A percentile compares a stretch with the other conserved stretches of the same genome.
phyloP scores from a whole-genome alignment of 176 grass and related monocot species.

The Tuctoria greenei region DNA sequence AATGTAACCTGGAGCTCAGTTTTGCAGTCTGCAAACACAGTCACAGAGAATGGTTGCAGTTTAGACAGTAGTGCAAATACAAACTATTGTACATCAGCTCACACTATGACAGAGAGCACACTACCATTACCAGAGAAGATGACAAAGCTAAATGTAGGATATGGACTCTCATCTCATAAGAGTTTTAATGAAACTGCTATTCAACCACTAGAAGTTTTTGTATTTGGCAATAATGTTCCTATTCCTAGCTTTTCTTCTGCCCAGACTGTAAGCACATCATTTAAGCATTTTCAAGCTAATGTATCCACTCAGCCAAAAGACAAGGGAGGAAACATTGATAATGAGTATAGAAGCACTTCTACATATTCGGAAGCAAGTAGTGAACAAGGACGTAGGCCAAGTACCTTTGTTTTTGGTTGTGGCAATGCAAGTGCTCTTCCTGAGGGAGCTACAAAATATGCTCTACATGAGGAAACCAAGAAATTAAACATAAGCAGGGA shows the following conservation, averaged over 20 bases:
- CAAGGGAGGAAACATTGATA: slow-evolving; percentile 18
- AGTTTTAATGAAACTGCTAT: slow-evolving; percentile 37
- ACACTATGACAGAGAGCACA: slow-evolving; percentile 4
- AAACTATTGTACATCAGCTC: slow-evolving; percentile 26
- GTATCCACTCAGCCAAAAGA: slow-evolving; percentile 28
- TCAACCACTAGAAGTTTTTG: slow-evolving; percentile 32
- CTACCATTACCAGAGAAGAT: slow-evolving; percentile 59
- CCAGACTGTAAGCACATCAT: slow-evolving; percentile 37
- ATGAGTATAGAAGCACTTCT: slow-evolving; percentile 25
- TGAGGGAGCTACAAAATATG: slow-evolving; percentile 40
- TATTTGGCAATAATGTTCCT: slow-evolving; percentile 56
- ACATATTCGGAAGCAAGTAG: slow-evolving; percentile 25
- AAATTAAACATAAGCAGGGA: slow-evolving; percentile 56
- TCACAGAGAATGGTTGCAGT: slow-evolving; percentile 13
- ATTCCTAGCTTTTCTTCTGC: slow-evolving; percentile 49
- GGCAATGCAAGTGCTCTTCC: slow-evolving; percentile 10
- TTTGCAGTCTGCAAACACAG: slow-evolving; percentile 16
- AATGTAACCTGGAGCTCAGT: slow-evolving; percentile 17
- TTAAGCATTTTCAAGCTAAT: slow-evolving; percentile 29
- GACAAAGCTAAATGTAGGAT: slow-evolving; percentile 57
- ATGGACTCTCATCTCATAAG: slow-evolving; percentile 32
- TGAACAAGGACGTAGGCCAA: slow-evolving; percentile 7
- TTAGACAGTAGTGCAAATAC: slow-evolving; percentile 31
- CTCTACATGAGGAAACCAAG: slow-evolving; percentile 55
- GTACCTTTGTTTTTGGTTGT: slow-evolving; percentile 43